phyloP scores from a whole-genome alignment of 78 protist genomes.

The Polysphondylium violaceum region DNA sequence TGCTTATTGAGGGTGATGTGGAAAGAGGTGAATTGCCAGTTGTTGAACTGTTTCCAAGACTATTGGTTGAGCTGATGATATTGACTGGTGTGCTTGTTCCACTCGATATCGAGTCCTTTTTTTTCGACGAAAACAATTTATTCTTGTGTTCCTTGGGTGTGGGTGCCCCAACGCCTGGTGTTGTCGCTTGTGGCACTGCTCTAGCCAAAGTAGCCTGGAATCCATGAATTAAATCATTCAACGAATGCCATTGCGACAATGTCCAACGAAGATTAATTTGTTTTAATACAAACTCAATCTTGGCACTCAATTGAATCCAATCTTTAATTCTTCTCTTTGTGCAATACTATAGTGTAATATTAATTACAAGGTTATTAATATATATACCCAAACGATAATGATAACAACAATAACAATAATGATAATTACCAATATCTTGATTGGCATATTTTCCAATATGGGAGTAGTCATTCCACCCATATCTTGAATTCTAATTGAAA shows the following conservation, averaged over 20 bases:
- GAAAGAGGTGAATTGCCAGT: too few relatives aligned
- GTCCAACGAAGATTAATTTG: conserved; percentile 41
- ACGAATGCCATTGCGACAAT: conserved; percentile 49
- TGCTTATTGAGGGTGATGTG: too few relatives aligned
- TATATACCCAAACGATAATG: not conserved
- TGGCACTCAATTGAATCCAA: conserved; percentile 69
- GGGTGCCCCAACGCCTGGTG: too few relatives aligned
- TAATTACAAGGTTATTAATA: not conserved
- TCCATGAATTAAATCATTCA: conserved; percentile 20
- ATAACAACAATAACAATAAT: not conserved
- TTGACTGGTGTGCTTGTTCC: too few relatives aligned
- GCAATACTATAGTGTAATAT: conserved; percentile 21
- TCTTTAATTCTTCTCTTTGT: conserved; percentile 72
- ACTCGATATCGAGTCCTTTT: not conserved
- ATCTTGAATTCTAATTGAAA: conserved; percentile 58
- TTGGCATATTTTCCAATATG: conserved; percentile 45
- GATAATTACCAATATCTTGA: conserved; percentile 62
- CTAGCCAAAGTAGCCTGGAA: conserved; percentile 56
- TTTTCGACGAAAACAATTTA: too few relatives aligned
- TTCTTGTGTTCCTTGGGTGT: conserved; percentile 32
- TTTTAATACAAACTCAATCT: conserved; percentile 41
- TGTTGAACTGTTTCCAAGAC: too few relatives aligned
- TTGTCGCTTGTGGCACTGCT: conserved; percentile 29
- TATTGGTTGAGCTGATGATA: too few relatives aligned
- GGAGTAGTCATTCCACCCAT: conserved; percentile 54